A percentile compares a stretch with the other conserved stretches of the same genome.
These are phyloP conservation scores for barley (Hordeum vulgare) DNA, from an alignment of 176 grass and related monocot species.

Conservation along the genomic window MorexV3_pseudomolecules_assembly NC_058519.1:553203317-553203816, in stretches of 20 bases:
- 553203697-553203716: conserved; percentile 88
- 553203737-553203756: conserved; percentile 92
- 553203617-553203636: background rate
- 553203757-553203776: conserved; percentile 87
- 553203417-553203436: conserved; percentile 64
- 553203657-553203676: background rate
- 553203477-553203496: conserved; percentile 63
- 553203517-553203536: conserved; percentile 59
- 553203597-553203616: conserved; percentile 16
- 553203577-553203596: conserved; percentile 97
- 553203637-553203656: background rate
- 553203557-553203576: conserved; percentile 91
- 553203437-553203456: conserved; percentile 86
- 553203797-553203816: conserved; percentile 13
- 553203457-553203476: conserved; percentile 92
- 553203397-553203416: conserved; percentile 53
- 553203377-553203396: conserved; percentile 67
- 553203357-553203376: conserved; percentile 73
- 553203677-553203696: conserved; percentile 55
- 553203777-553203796: conserved; percentile 86
- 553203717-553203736: conserved; percentile 70
- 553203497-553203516: conserved; percentile 46
- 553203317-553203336: conserved; percentile 98
- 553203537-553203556: conserved; percentile 89
- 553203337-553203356: conserved; percentile 84